Evolutionary conservation across 805 yeast species (phyloP).

Genomic region (Scheffersomyces lignosus): DNA sequence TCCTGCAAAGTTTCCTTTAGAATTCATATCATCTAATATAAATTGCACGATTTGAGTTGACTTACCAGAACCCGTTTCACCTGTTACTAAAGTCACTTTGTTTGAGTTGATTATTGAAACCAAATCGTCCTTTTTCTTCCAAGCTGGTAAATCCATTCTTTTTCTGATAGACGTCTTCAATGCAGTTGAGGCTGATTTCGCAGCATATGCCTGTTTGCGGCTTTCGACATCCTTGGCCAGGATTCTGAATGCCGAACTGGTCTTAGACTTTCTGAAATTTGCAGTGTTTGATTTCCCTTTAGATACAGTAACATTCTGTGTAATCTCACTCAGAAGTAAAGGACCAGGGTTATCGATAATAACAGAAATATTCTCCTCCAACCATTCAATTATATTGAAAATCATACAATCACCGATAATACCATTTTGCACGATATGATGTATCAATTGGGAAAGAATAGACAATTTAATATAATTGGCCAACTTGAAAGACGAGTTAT

Average conservation of each 20-base stretch:
- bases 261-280: neutral
- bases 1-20: slow-evolving; percentile 49
- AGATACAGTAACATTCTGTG: neutral
- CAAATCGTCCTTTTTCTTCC: slow-evolving; percentile 62
- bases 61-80: slow-evolving; percentile 98
- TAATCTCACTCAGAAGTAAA: slow-evolving; percentile 24
- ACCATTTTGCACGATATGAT: slow-evolving; percentile 41
- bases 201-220: slow-evolving; percentile 1
- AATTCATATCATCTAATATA: slow-evolving; percentile 64
- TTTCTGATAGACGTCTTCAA: slow-evolving; percentile 36
- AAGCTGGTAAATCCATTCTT: slow-evolving; percentile 77
- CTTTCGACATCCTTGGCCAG: slow-evolving; percentile 3
- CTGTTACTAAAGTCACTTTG: slow-evolving; percentile 78
- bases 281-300: neutral
- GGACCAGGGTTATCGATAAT: slow-evolving; percentile 78
- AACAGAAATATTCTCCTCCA: slow-evolving; percentile 58
- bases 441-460: slow-evolving; percentile 48
- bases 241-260: too few relatives aligned
- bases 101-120: slow-evolving; percentile 55
- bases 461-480: slow-evolving; percentile 71
- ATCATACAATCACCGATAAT: slow-evolving; percentile 71
- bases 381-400: slow-evolving; percentile 72
- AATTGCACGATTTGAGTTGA: slow-evolving; percentile 95
- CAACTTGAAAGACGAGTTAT: slow-evolving; percentile 46
- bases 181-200: slow-evolving; percentile 11